Percentiles rank a stretch among this genome's conserved stretches.
Conservation (phyloP, 1,284 basidiomycete species). For the Amylostereum areolatum region DNA sequence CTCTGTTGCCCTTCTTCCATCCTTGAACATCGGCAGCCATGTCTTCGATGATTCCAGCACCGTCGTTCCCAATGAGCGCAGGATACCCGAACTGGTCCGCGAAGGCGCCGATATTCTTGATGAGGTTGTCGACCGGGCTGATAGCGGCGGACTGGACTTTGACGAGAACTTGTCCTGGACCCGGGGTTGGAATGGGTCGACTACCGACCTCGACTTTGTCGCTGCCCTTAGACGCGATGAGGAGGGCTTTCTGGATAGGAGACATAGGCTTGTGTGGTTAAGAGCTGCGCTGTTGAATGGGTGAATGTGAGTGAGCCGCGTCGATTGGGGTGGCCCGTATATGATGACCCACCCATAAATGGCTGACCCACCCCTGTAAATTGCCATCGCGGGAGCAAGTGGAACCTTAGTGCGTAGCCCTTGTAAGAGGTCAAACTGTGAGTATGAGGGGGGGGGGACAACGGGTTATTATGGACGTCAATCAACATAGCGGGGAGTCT, state of each 20-base stretch:
- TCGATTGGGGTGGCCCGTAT: too few relatives aligned
- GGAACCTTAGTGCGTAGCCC: too few relatives aligned
- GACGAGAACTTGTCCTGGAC: slow-evolving; percentile 26
- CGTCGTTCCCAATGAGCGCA: slow-evolving; percentile 40
- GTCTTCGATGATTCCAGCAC: slow-evolving; percentile 38
- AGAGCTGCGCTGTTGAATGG: too few relatives aligned
- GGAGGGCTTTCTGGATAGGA: slow-evolving; percentile 20
- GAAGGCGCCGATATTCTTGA: slow-evolving; percentile 21
- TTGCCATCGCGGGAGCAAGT: too few relatives aligned
- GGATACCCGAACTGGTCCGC: slow-evolving; percentile 22
- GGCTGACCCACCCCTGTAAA: too few relatives aligned
- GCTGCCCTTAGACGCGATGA: slow-evolving; percentile 7
- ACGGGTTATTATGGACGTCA: too few relatives aligned
- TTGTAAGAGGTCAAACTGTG: too few relatives aligned
- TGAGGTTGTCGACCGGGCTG: slow-evolving; percentile 35
- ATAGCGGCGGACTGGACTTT: slow-evolving; percentile 27
- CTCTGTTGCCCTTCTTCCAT: slow-evolving; percentile 41
- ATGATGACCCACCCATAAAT: too few relatives aligned
- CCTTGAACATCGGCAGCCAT: slow-evolving; percentile 36
- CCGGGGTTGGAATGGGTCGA: slow-evolving; percentile 16
- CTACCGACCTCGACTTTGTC: slow-evolving; percentile 12
- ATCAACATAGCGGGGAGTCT: too few relatives aligned
- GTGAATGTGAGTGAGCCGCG: too few relatives aligned
- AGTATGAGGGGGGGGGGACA: too few relatives aligned
- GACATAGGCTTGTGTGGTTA: slow-evolving; percentile 2